Percentiles rank a stretch among this genome's conserved stretches.
Evolutionary conservation across 2,329 filamentous ascomycete species (phyloP).

Genomic region (Calonectria honghensis): DNA sequence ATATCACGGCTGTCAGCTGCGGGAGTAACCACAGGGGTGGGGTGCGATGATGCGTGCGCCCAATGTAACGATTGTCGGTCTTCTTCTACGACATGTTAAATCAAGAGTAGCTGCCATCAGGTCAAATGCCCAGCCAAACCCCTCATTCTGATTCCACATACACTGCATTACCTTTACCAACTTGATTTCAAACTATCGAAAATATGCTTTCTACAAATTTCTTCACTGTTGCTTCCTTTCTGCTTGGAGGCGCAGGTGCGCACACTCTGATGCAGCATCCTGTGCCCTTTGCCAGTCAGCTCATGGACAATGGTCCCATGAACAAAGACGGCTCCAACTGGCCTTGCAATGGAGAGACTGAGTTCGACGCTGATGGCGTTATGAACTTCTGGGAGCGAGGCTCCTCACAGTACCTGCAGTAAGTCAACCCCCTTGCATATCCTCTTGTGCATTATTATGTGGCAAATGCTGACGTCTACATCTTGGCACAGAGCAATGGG

Average conservation of each 20-base stretch:
- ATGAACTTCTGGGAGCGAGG: conserved; percentile 20
- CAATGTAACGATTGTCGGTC: no score
- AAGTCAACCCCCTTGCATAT: not conserved
- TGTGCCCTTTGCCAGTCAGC: conserved; percentile 22
- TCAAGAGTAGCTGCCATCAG: not conserved
- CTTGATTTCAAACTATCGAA: not conserved
- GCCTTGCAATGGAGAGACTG: conserved; percentile 25
- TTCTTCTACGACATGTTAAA: conserved; percentile 2
- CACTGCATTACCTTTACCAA: not conserved
- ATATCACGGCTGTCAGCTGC: not conserved
- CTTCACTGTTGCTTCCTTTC: not conserved
- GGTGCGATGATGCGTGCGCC: not conserved
- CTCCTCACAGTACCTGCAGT: conserved; percentile 21
- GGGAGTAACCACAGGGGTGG: not conserved
- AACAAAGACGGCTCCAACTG: conserved; percentile 28
- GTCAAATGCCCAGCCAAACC: not conserved
- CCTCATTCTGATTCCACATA: conserved; percentile 18
- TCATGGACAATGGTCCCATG: conserved; percentile 27
- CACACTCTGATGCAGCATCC: conserved; percentile 29
- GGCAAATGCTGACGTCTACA: not conserved
- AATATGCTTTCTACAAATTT: conserved; percentile 4
- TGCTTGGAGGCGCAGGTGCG: not conserved
- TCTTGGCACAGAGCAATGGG: conserved; percentile 25
- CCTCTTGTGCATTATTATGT: not conserved
- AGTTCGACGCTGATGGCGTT: conserved; percentile 22